phyloP scores from a whole-genome alignment of 164 flowering plant species.

The Hamamelis virginiana region DNA sequence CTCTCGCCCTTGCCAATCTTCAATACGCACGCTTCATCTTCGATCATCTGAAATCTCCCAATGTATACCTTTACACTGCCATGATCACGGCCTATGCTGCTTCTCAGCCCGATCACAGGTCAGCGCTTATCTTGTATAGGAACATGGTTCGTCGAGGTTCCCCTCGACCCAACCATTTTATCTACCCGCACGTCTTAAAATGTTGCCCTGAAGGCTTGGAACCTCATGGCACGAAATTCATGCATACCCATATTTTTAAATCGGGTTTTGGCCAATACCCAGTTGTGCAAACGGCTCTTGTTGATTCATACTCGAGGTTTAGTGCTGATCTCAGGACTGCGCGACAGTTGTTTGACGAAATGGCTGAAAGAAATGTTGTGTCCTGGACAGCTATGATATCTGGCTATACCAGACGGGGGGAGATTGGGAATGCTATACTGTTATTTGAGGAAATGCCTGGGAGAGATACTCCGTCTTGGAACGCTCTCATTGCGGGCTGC shows the following conservation, averaged over 20 bases:
- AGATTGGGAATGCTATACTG: constrained; percentile 40
- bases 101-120: constrained; percentile 20
- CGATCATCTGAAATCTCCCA: constrained; percentile 41
- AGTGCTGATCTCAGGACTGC: constrained; percentile 33
- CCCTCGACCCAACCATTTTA: constrained; percentile 49
- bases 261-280: constrained; percentile 50
- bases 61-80: constrained; percentile 53
- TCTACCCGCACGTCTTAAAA: constrained; percentile 52
- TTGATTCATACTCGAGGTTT: constrained; percentile 45
- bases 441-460: constrained; percentile 58
- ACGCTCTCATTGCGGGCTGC: constrained; percentile 62
- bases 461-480: constrained; percentile 65
- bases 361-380: constrained; percentile 50
- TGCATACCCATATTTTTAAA: constrained; percentile 51
- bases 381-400: constrained; percentile 68
- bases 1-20: constrained; percentile 39
- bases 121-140: constrained; percentile 39
- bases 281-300: constrained; percentile 59
- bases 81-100: constrained; percentile 56
- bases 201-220: constrained; percentile 32
- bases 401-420: constrained; percentile 49
- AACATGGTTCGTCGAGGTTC: constrained; percentile 34
- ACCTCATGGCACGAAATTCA: constrained; percentile 23
- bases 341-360: constrained; percentile 52
- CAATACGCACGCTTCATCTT: constrained; percentile 57